Conservation (phyloP, 2,329 filamentous ascomycete genomes). For the Neonectria sp. region DNA sequence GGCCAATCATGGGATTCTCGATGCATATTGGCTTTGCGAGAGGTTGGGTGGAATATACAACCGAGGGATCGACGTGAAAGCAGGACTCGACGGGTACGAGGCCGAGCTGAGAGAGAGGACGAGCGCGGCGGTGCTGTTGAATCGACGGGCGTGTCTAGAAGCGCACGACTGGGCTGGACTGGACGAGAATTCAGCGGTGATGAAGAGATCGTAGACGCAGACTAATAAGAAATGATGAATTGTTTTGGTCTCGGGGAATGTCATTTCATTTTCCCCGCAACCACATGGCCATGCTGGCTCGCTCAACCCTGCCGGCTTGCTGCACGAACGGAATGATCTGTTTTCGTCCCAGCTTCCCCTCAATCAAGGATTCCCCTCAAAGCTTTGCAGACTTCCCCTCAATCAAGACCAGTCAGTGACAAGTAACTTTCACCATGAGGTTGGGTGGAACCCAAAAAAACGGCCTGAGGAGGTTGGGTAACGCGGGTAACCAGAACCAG, state of each 20-base stretch:
- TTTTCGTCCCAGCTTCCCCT: too few species aligned
- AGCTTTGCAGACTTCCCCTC: background rate
- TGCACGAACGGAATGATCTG: too few species aligned
- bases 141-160: slow-evolving; percentile 52
- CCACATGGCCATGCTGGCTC: background rate
- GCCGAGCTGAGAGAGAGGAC: slow-evolving; percentile 49
- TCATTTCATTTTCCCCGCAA: background rate
- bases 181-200: slow-evolving; percentile 51
- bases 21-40: slow-evolving; percentile 51
- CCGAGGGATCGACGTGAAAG: slow-evolving; percentile 26
- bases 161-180: slow-evolving; percentile 50
- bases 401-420: background rate
- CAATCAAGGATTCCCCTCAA: too few species aligned
- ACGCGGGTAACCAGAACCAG: background rate
- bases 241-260: background rate
- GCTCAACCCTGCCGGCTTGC: too few species aligned
- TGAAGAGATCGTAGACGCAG: slow-evolving; percentile 37
- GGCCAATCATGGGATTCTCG: slow-evolving; percentile 58
- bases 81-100: slow-evolving; percentile 49
- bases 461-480: background rate
- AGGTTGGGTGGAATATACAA: slow-evolving; percentile 39
- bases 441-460: background rate
- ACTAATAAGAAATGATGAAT: background rate
- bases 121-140: slow-evolving; percentile 49
- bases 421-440: background rate